Evolutionary conservation across 352 stramenopile genomes (phyloP).

Genomic region (Phytophthora macrochlamydospora): DNA sequence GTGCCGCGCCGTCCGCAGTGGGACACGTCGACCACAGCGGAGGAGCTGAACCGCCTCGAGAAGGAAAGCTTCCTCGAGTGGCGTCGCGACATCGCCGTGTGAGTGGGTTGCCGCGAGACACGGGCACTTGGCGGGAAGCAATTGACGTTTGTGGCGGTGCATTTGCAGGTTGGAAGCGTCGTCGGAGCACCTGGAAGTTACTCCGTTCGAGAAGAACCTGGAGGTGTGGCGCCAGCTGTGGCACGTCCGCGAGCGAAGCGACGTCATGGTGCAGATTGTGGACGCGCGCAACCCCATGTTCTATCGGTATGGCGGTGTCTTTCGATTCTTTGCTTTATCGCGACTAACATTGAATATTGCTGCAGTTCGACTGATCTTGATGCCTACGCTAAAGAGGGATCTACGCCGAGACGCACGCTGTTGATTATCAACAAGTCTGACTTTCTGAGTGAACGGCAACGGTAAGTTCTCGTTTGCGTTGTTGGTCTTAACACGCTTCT

Average conservation of each 20-base stretch:
- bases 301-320: conserved; percentile 76
- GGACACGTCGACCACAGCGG: conserved; percentile 93
- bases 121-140: too few species aligned
- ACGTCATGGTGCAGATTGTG: conserved; percentile 98
- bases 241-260: conserved; percentile 97
- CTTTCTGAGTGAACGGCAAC: conserved; percentile 94
- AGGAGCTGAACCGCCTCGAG: conserved; percentile 96
- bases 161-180: conserved; percentile 71
- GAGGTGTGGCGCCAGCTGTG: conserved; percentile 99
- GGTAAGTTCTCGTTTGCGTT: conserved; percentile 43
- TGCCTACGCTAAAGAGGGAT: conserved; percentile 94
- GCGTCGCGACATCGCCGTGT: conserved; percentile 95
- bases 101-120: conserved; percentile 12
- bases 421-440: conserved; percentile 99
- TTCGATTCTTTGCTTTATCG: background rate
- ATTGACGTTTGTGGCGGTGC: background rate
- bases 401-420: conserved; percentile 89
- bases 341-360: conserved; percentile 6
- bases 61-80: conserved; percentile 98
- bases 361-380: conserved; percentile 94
- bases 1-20: conserved; percentile 97
- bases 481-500: background rate
- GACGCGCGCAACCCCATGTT: conserved; percentile 99
- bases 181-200: conserved; percentile 90
- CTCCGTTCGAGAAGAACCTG: conserved; percentile 99